Conservation (phyloP, 2,329 filamentous ascomycete genomes). For the Rugonectria rugulosa region DNA sequence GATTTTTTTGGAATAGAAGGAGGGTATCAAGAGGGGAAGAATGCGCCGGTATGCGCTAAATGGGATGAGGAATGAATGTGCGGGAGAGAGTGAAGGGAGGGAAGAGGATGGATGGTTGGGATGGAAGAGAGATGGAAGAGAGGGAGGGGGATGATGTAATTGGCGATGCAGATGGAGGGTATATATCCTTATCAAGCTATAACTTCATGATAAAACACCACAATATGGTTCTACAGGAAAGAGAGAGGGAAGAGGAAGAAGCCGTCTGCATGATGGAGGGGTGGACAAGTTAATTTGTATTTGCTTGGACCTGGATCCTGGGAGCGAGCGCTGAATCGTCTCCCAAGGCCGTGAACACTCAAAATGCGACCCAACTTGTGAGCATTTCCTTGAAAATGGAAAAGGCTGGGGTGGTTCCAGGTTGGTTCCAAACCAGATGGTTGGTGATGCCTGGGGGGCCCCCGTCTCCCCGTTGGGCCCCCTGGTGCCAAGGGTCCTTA, state of each 20-base stretch:
- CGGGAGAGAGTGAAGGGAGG: background rate
- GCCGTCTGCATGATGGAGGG: constrained; percentile 11
- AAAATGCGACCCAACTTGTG: constrained; percentile 1
- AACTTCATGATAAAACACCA: background rate
- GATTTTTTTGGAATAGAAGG: background rate
- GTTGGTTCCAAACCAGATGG: background rate
- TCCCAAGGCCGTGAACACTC: too few relatives aligned
- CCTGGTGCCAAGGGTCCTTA: background rate
- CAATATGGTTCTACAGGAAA: background rate
- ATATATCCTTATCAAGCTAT: background rate
- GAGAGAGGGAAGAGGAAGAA: background rate
- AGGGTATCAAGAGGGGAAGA: background rate
- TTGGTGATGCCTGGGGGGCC: too few relatives aligned
- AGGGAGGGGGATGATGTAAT: background rate
- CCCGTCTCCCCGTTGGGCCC: too few relatives aligned
- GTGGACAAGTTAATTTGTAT: constrained; percentile 22
- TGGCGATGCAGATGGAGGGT: background rate
- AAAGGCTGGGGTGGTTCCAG: constrained; percentile 2
- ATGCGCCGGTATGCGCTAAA: background rate
- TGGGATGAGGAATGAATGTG: too few relatives aligned
- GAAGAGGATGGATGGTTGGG: background rate
- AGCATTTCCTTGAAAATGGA: background rate
- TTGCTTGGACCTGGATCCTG: background rate
- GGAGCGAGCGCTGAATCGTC: too few relatives aligned
- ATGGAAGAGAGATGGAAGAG: background rate